Conservation (phyloP, 257 asterid species). For the Solanum virginianum region DNA sequence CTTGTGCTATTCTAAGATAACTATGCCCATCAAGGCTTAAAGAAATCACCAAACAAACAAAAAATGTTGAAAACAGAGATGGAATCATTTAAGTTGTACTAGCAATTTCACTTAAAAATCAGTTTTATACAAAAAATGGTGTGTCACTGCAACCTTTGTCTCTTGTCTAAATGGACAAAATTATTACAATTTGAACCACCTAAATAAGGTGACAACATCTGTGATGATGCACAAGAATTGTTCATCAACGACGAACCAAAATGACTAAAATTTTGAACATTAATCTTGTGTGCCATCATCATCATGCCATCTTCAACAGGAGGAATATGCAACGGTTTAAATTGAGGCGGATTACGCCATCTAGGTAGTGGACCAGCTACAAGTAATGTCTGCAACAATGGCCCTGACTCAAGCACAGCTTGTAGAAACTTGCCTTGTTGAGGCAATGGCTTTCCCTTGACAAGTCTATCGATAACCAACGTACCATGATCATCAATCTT, state of each 20-base stretch:
- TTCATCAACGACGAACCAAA: not conserved
- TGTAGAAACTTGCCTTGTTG: slow-evolving; percentile 12
- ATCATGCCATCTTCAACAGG: not conserved
- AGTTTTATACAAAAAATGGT: not conserved
- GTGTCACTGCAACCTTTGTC: slow-evolving; percentile 13
- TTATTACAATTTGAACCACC: not conserved
- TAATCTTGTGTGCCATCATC: not conserved
- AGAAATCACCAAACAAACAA: not conserved
- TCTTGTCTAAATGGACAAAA: slow-evolving; percentile 21
- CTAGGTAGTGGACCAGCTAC: slow-evolving; percentile 14
- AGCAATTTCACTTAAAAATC: not conserved
- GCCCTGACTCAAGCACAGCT: slow-evolving; percentile 13
- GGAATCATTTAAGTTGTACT: not conserved
- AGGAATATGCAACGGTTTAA: not conserved
- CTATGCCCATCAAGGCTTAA: not conserved
- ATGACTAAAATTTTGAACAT: not conserved
- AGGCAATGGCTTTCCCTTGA: slow-evolving; percentile 19
- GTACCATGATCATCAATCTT: slow-evolving; percentile 24
- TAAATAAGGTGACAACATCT: not conserved
- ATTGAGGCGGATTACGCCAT: slow-evolving; percentile 20
- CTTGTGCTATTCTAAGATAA: not conserved
- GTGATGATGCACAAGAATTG: not conserved
- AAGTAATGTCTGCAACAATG: slow-evolving; percentile 14
- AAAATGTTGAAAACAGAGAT: not conserved
- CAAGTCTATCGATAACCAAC: slow-evolving; percentile 37